Evolutionary conservation across 2,329 filamentous ascomycete species (phyloP).

Genomic region (Fusarium secorum): DNA sequence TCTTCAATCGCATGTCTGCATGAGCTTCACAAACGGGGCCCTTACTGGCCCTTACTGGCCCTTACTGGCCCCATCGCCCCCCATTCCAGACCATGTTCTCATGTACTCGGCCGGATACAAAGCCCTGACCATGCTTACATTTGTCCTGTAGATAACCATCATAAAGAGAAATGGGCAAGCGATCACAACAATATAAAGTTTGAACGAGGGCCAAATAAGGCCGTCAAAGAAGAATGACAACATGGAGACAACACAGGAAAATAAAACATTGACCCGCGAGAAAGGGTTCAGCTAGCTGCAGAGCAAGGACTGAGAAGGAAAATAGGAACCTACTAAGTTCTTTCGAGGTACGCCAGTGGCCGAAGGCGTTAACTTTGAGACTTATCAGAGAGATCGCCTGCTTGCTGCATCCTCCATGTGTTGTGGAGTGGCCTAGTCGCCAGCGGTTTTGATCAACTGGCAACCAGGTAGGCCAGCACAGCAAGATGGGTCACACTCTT

Average conservation of each 20-base stretch:
- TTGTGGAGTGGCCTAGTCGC: constrained; percentile 70
- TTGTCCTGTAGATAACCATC: constrained; percentile 6
- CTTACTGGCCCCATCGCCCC: constrained; percentile 26
- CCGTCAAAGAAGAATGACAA: not conserved
- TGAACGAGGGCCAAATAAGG: constrained; percentile 7
- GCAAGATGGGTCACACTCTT: constrained; percentile 76
- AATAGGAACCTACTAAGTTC: constrained; percentile 37
- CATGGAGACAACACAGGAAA: not conserved
- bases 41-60: constrained; percentile 29
- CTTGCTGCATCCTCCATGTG: constrained; percentile 54
- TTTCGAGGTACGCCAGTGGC: constrained; percentile 40
- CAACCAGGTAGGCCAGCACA: constrained; percentile 88
- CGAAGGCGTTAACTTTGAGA: constrained; percentile 45
- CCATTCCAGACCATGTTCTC: constrained; percentile 33
- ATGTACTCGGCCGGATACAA: constrained; percentile 25
- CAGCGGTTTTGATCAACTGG: constrained; percentile 77
- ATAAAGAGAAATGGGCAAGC: constrained; percentile 3
- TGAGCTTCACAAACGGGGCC: constrained; percentile 37
- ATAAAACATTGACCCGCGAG: constrained; percentile 16
- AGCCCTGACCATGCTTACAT: constrained; percentile 10
- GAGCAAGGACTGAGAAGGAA: constrained; percentile 21
- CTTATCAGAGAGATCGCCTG: constrained; percentile 57
- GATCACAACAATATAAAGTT: constrained; percentile 12
- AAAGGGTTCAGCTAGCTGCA: constrained; percentile 21
- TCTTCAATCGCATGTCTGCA: constrained; percentile 41